A percentile compares a stretch with the other conserved stretches of the same genome.
phyloP scores from a whole-genome alignment of 78 protist genomes.

The Dictyostelium purpureum region DNA sequence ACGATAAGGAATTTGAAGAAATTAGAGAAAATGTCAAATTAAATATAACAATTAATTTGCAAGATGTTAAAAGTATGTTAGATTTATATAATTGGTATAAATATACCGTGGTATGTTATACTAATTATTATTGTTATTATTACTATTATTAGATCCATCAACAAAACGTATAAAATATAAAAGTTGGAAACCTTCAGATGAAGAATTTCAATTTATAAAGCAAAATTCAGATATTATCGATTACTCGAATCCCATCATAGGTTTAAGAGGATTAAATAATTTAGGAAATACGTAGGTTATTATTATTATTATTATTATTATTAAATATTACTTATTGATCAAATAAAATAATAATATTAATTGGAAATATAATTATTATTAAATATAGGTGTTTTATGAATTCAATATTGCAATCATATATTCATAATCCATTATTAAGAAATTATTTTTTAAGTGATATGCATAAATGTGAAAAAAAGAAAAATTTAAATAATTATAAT shows the following conservation, averaged over 20 bases:
- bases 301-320: too few relatives aligned
- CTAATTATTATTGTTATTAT: too few relatives aligned
- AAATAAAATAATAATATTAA: too few relatives aligned
- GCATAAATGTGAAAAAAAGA: slow-evolving; percentile 70
- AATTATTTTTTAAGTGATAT: slow-evolving; percentile 79
- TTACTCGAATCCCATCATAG: slow-evolving; percentile 4
- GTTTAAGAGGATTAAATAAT: slow-evolving; percentile 88
- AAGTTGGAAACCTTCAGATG: slow-evolving; percentile 57
- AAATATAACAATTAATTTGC: not conserved
- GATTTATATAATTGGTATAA: not conserved
- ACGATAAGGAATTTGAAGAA: slow-evolving; percentile 53
- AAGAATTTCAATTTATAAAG: slow-evolving; percentile 17
- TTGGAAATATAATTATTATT: too few relatives aligned
- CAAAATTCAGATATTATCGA: slow-evolving; percentile 9
- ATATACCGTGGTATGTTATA: too few relatives aligned
- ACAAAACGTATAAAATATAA: slow-evolving; percentile 28
- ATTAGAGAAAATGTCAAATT: not conserved
- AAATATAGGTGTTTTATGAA: slow-evolving; percentile 84
- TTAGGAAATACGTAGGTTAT: slow-evolving; percentile 83
- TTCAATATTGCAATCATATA: slow-evolving; percentile 78
- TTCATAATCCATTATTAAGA: slow-evolving; percentile 78
- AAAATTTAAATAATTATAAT: not conserved
- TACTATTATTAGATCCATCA: slow-evolving; percentile 29
- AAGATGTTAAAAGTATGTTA: slow-evolving; percentile 7
- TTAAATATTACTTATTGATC: too few relatives aligned